phyloP scores from a whole-genome alignment of 495 filamentous ascomycete species.

The Lophiostoma macrostomum region DNA sequence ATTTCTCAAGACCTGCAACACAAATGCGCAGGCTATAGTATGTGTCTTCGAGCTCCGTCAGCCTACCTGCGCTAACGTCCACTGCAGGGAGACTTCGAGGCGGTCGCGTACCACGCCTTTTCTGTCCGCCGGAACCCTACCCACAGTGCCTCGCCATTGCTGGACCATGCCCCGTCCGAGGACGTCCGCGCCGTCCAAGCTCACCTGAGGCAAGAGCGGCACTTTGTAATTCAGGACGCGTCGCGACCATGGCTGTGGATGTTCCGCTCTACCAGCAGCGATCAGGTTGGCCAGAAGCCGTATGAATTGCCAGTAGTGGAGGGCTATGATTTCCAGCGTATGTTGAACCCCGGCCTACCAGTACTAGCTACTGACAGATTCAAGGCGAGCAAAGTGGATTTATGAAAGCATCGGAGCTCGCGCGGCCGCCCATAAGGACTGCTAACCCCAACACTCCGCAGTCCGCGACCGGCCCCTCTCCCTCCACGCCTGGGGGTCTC shows the following conservation, averaged over 20 bases:
- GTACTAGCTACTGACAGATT: background rate
- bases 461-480: slow-evolving; percentile 11
- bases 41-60: background rate
- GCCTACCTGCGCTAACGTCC: slow-evolving; percentile 1
- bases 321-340: slow-evolving; percentile 25
- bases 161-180: slow-evolving; percentile 8
- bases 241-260: slow-evolving; percentile 27
- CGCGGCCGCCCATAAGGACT: slow-evolving; percentile 16
- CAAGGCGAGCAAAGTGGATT: slow-evolving; percentile 26
- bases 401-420: slow-evolving; percentile 29
- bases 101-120: slow-evolving; percentile 34
- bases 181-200: slow-evolving; percentile 23
- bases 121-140: slow-evolving; percentile 20
- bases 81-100: slow-evolving; percentile 32
- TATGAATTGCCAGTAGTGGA: slow-evolving; percentile 14
- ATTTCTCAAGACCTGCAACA: slow-evolving; percentile 40
- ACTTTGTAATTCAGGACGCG: slow-evolving; percentile 26
- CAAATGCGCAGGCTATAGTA: slow-evolving; percentile 38
- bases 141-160: background rate
- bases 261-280: slow-evolving; percentile 21
- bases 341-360: background rate
- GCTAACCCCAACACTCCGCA: slow-evolving; percentile 2
- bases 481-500: slow-evolving; percentile 6
- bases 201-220: slow-evolving; percentile 17
- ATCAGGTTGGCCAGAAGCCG: slow-evolving; percentile 19